Evolutionary conservation across 148 eudicot species (phyloP), one percentile per base, ranked within the genome.

Genomic region (Nepenthes gracilis): DNA sequence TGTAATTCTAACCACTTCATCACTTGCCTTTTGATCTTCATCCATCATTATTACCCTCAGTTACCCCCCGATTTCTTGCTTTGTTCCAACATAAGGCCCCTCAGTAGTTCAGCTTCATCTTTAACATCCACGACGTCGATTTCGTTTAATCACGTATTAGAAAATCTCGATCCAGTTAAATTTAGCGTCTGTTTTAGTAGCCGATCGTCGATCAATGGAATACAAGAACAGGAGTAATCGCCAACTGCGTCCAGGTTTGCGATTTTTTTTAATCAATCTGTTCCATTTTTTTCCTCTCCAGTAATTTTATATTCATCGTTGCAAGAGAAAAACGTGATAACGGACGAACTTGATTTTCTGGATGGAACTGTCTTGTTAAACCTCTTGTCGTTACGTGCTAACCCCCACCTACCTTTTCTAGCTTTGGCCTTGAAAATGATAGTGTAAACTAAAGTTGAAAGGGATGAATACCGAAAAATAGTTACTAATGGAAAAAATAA

Each of bases 1-100:
- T 78, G 80, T 38, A 81, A 87, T 79, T 83, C 85, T 23, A 79
- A 83, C 75, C 85, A 81, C 71, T 90, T 90, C 55, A 80, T 81
- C 35, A 87, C 90, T 61, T 84, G 83, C 57, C 74, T 82, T 59
- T 67, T 86, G 63, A 64, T 76, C 40, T 86, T 85, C 47, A 63
- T 61, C 58, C 74, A 74, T 58, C 80, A 72, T 75, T 77, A 73
- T 64, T 83, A 81, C 4, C 83, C 81, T 68, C 78, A 81, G 67
- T 79, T 84, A 43, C 59, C 70, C 36, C 77, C 74, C 11, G 52
- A 54, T 43, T 65, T 68, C 15, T 65, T 80, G 43, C 70, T 77
- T 72, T 70, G 72, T 69, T 67, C 66, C 47, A 72, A 69, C 49
- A 23, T 55, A 43, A 55, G 70, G 5, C 73, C 75, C 2, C 59